phyloP scores from a whole-genome alignment of 1,139 yeast genomes.

The Wickerhamomyces sp. region DNA sequence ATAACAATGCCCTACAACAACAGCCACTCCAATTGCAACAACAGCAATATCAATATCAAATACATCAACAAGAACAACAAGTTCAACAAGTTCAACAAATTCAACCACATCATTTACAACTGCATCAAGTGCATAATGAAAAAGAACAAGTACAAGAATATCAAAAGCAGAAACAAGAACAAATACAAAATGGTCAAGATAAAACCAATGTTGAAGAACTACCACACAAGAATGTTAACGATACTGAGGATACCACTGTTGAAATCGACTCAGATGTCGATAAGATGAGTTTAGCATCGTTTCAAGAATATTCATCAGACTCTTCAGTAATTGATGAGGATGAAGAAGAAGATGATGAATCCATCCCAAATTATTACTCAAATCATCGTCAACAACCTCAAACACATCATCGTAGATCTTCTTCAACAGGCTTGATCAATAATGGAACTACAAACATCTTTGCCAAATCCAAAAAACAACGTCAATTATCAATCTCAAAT shows the following conservation, averaged over 20 bases:
- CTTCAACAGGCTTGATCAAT: neutral
- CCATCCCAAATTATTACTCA: constrained; percentile 3
- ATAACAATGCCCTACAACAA: constrained; percentile 3
- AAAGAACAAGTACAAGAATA: too few species aligned
- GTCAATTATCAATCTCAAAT: constrained; percentile 1
- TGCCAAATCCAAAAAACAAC: constrained; percentile 1
- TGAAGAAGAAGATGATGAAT: constrained; percentile 9
- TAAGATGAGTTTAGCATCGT: constrained; percentile 20
- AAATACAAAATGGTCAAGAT: too few species aligned
- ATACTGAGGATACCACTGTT: constrained; percentile 17
- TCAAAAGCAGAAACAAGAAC: too few species aligned
- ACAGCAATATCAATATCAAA: constrained; percentile 5
- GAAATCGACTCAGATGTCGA: constrained; percentile 21
- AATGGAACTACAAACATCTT: constrained; percentile 5
- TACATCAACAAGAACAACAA: constrained; percentile 3
- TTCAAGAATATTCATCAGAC: constrained; percentile 19
- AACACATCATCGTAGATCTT: neutral
- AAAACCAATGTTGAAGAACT: too few species aligned
- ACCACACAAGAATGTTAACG: neutral
- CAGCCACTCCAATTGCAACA: constrained; percentile 1
- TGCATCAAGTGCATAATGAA: too few species aligned
- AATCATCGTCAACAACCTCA: constrained; percentile 3
- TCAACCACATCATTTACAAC: neutral
- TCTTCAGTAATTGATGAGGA: constrained; percentile 20
- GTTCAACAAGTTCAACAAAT: neutral